Base-by-base conservation (phyloP, 2,329 filamentous ascomycete genomes). In the Alternaria metachromatica region DNA sequence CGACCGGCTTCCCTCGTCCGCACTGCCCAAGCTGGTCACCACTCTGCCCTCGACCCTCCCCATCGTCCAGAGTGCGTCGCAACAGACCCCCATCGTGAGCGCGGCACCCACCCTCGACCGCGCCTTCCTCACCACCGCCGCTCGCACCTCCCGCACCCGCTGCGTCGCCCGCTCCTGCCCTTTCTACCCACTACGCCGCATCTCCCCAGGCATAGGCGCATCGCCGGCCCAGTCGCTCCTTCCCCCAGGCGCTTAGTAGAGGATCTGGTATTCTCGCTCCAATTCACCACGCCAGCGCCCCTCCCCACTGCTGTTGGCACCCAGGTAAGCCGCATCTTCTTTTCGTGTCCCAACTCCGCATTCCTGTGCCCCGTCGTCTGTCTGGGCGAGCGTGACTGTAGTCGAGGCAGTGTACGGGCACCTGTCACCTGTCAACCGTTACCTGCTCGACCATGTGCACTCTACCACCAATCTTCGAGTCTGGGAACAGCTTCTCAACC, bases 241-340 rank as follows among this genome's bases (percentile, higher is more conserved):
- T 80, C 72, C 65, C 73, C 78, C 73, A 71, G 72, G 78, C 77
- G 78, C 78, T 78, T 80, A 78, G 67, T 73, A 73, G 79, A 80
- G 79, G 73, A 81, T 78, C 79, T 79, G 79, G 79, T 75, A 81
- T 81, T 71, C 78, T 81, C 78, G 73, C 78, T 75, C 70, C 74
- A 72, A 76, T 64, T 72, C 68, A 65, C 74, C 68, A 72, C 64
- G 55, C 60, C 60, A 62, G 69, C 54, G 56, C 64, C 67, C 60
- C 66, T 55, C 64, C 57, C 63, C 25, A 41, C 51, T 46, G 64
- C 69, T 58, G 71, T 73, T 72, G 70, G 69, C 72, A 63, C 66
- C 62, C 71, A 72, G 77, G 78, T 81, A 73, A 69, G 78, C 80
- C 51, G 57, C 61, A 50, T 58, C 53, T 66, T 58, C 62, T 70